Evolutionary conservation across 345 rosid species (phyloP).

Genomic region (Heritiera littoralis): DNA sequence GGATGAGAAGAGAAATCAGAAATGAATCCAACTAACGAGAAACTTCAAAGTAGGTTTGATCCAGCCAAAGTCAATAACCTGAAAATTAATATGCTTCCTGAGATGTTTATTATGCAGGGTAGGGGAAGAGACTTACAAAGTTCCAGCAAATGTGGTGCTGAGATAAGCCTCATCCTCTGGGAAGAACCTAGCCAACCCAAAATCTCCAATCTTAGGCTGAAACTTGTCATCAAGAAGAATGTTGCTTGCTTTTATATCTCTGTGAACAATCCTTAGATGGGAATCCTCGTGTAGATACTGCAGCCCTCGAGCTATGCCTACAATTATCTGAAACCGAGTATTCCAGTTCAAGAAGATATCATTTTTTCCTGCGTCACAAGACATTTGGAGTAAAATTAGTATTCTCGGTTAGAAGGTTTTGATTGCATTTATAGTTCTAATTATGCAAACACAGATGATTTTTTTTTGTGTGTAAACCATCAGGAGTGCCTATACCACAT

Average conservation of each 20-base stretch:
- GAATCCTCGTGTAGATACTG: conserved; percentile 76
- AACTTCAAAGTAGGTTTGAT: background rate
- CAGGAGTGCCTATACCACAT: too few relatives aligned
- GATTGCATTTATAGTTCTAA: background rate
- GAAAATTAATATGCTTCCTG: background rate
- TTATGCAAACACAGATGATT: background rate
- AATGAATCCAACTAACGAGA: too few relatives aligned
- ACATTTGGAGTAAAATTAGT: background rate
- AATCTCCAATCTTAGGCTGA: conserved; percentile 69
- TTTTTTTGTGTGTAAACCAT: background rate
- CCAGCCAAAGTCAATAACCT: too few relatives aligned
- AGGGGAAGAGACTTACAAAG: conserved; percentile 45
- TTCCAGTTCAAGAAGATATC: conserved; percentile 49
- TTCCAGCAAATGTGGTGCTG: conserved; percentile 69
- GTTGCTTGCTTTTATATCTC: conserved; percentile 82
- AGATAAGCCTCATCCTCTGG: conserved; percentile 73
- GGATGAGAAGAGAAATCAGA: too few relatives aligned
- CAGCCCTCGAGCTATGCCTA: conserved; percentile 65
- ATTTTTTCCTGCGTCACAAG: conserved; percentile 36
- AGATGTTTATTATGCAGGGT: background rate
- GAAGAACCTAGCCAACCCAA: conserved; percentile 71
- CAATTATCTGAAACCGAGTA: conserved; percentile 54
- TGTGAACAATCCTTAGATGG: conserved; percentile 54
- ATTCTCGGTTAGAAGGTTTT: background rate
- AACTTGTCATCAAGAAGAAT: conserved; percentile 70